phyloP scores from a whole-genome alignment of 1,284 basidiomycete genomes.

The Ustilago esculenta region DNA sequence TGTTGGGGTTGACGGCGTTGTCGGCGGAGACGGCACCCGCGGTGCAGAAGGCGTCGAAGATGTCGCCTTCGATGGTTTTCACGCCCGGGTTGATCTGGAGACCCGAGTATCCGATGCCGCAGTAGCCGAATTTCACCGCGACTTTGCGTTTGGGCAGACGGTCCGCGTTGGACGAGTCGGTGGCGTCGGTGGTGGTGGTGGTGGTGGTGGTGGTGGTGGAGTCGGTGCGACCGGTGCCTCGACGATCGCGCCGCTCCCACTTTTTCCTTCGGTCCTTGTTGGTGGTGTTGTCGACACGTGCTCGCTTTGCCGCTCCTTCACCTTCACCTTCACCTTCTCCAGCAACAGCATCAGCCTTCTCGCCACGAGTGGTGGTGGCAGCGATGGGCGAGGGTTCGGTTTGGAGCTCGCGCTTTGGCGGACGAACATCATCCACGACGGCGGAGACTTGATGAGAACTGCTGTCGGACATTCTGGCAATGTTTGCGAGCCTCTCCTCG shows the following conservation, averaged over 20 bases:
- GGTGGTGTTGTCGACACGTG: constrained; percentile 23
- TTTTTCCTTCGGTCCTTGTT: constrained; percentile 9
- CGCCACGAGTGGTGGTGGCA: neutral
- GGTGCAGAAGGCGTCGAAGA: constrained; percentile 87
- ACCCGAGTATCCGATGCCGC: constrained; percentile 79
- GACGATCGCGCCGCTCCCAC: constrained; percentile 38
- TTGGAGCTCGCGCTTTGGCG: constrained; percentile 20
- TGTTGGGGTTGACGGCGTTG: constrained; percentile 89
- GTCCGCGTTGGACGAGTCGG: constrained; percentile 6
- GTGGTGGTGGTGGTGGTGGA: neutral
- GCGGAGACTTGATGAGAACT: constrained; percentile 16
- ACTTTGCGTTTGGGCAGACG: constrained; percentile 72
- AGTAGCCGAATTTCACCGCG: constrained; percentile 72
- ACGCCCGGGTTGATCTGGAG: constrained; percentile 83
- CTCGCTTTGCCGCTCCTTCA: too few species aligned
- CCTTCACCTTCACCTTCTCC: neutral
- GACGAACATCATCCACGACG: neutral
- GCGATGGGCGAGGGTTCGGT: constrained; percentile 1
- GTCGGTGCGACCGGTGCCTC: constrained; percentile 25
- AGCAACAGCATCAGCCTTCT: neutral
- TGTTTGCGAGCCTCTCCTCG: constrained; percentile 23
- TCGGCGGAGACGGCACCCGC: constrained; percentile 91
- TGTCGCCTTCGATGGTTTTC: constrained; percentile 87
- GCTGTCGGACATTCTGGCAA: constrained; percentile 28
- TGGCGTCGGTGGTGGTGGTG: neutral